Evolutionary conservation across 306 rosid species (phyloP), one percentile per base, ranked within the genome.

Genomic region (Fragaria vesca): DNA sequence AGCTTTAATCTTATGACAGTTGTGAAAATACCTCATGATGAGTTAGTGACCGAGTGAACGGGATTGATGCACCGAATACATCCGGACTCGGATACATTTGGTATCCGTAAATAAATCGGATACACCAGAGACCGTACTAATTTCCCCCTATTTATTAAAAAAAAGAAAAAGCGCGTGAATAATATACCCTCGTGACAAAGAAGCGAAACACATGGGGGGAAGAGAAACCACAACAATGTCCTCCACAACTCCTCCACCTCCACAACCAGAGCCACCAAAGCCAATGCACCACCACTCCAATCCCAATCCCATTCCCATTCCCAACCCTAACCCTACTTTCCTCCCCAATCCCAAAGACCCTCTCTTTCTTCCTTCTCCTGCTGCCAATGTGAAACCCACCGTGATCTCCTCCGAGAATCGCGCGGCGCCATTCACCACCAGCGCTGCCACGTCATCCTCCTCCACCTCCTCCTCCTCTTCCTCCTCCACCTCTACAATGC

Each of bases 201-300:
- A 73, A 46, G 74, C 73, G 84, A 68, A 78, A 81, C 81, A 72
- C 77, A 76, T 72, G 85, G 83, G 76, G 34, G 52, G 26, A 24
- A 38, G 66, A 38, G 32, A 57, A 65, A 65, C 24, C 17, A 45
- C 34, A 48, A 67, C 50, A 26, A 72, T 54, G 78, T 30, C 75
- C 52, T 43, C 75, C 52, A 34, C 61, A 66, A 62, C 40, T 13
- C 30, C 13, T 28, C 21, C 20, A 26, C 38, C 8, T 36, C 46
- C 21, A 38, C 48, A 38, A 18, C 26, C 46, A 58, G 58, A 52
- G 43, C 63, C 77, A 65, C 45, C 57, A 61, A n/a, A 2, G 32
- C 76, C 84, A 45, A 85, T 85, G 89, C 95, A 89, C 79, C 72
- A 1, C 46, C 9, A 6, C 8, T 8, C 21, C 45, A 69, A 10